Evolutionary conservation across 257 asterid species (phyloP).

Genomic region (Jacaranda mimosifolia): DNA sequence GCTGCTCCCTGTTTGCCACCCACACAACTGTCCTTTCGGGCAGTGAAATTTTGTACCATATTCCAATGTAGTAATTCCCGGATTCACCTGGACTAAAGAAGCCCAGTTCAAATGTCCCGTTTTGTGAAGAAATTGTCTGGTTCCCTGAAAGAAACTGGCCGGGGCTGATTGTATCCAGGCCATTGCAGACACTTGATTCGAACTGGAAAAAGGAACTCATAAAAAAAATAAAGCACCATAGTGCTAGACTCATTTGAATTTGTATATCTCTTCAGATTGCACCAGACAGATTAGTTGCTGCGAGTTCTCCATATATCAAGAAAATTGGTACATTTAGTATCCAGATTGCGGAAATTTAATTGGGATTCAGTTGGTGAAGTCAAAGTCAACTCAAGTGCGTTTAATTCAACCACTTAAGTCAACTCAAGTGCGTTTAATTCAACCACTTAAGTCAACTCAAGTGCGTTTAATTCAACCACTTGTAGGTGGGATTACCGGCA

Average conservation of each 20-base stretch:
- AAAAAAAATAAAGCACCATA: neutral
- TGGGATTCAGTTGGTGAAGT: neutral
- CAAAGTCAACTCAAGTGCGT: neutral
- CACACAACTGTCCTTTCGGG: neutral
- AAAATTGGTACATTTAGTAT: neutral
- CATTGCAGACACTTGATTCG: neutral
- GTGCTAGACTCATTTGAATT: neutral
- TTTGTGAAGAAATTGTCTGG: neutral
- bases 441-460: neutral
- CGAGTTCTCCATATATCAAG: neutral
- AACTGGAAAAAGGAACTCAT: neutral
- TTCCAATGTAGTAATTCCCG: neutral
- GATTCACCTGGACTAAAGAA: constrained; percentile 24
- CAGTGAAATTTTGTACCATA: neutral
- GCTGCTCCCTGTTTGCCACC: neutral
- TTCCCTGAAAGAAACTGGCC: neutral
- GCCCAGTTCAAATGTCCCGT: constrained; percentile 24
- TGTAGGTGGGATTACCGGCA: neutral
- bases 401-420: neutral
- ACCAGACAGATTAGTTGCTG: too few species aligned
- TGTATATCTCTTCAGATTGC: neutral
- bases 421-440: too few species aligned
- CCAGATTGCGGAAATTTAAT: neutral
- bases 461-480: neutral
- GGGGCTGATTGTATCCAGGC: neutral